Base-by-base conservation (phyloP, 441 rosid genomes). In the Euphorbia celastroides region DNA sequence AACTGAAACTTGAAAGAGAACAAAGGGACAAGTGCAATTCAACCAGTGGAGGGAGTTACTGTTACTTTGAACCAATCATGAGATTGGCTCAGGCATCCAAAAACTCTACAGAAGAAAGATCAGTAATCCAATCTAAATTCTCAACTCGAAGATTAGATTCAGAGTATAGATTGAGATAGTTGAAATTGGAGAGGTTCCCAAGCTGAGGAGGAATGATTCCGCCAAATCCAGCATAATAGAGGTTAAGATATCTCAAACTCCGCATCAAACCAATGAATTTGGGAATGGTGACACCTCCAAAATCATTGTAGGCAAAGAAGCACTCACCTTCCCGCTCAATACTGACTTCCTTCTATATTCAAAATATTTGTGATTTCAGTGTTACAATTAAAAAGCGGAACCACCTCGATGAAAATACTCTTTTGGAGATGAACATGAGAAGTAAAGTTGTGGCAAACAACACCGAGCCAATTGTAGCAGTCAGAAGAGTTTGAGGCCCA, bases 151-250 rank as follows among this genome's bases (percentile, higher is more conserved):
- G n/a, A 23, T 0, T 2, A 0, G 14, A 5, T 8, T 48, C 12
- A 2, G 38, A 34, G 4, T 59, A 56, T 27, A 75, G 68, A 64
- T 70, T 60, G 51, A 75, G 77, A 56, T 27, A 68, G 16, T 7
- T 57, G 7, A 78, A 32, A 61, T 60, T 65, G 0, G 76, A 60
- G n/a, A 78, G 73, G 34, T 74, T 78, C 14, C 74, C 71, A 7
- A 77, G 38, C 38, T 34, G 69, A 60, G 1, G 26, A 8, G 81
- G 74, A 52, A 74, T 34, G 51, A 1, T 1, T 27, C 77, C 77
- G 10, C 58, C 64, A 22, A 78, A 75, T 12, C 70, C 54, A 17
- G 75, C n/a, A n/a, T n/a, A n/a, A n/a, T n/a, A n/a, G n/a, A 59
- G 44, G 26, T 32, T 59, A 59, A 59, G 44, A 32, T n/a, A 59